phyloP scores from a whole-genome alignment of 257 asterid species.

The Penstemon newberryi region DNA sequence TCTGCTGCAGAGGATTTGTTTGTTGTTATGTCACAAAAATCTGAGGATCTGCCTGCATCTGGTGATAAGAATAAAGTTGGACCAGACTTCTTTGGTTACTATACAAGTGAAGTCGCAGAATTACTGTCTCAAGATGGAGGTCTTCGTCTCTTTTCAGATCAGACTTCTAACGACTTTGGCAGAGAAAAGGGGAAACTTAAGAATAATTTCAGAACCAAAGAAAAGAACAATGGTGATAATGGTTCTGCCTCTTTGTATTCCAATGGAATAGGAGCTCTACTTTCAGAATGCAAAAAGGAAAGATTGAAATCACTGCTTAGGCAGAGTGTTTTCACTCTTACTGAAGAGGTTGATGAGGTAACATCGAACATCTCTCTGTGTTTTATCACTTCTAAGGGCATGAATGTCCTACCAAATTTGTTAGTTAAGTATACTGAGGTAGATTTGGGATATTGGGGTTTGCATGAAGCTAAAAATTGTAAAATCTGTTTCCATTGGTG shows the following conservation, averaged over 20 bases:
- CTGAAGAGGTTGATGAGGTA: conserved; percentile 82
- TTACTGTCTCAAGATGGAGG: conserved; percentile 55
- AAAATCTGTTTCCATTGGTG: neutral
- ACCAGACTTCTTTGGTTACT: conserved; percentile 74
- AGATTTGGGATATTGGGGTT: neutral
- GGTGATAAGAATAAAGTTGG: conserved; percentile 33
- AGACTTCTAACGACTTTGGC: conserved; percentile 30
- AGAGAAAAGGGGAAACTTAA: conserved; percentile 26
- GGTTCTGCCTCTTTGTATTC: conserved; percentile 48
- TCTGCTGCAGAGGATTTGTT: neutral
- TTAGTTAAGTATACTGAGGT: neutral
- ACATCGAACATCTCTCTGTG: neutral
- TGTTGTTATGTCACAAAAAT: conserved; percentile 42
- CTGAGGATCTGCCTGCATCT: conserved; percentile 27
- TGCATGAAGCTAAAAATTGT: conserved; percentile 12
- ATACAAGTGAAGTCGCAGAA: conserved; percentile 44
- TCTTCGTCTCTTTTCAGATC: conserved; percentile 38
- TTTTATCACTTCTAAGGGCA: neutral
- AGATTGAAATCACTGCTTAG: conserved; percentile 57
- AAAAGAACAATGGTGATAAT: conserved; percentile 3
- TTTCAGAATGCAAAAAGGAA: conserved; percentile 54
- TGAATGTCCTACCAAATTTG: conserved; percentile 1
- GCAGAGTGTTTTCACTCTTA: conserved; percentile 55
- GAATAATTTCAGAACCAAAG: conserved; percentile 26
- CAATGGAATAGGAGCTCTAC: conserved; percentile 55